Conservation (phyloP, 164 flowering plant genomes). For the Cinnamomum chago region DNA sequence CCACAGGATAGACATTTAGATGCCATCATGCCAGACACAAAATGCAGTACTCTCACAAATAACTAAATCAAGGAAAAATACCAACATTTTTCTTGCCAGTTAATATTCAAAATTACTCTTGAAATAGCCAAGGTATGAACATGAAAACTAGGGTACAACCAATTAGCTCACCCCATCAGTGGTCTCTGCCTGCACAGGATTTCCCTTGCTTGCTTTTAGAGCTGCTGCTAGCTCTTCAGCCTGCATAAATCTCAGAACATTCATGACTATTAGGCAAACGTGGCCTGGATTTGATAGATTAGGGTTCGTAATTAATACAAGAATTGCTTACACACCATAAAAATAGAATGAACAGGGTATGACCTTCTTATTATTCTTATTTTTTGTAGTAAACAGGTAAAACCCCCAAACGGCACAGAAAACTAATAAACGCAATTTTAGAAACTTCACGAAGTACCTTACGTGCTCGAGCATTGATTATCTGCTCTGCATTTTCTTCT, state of each 20-base stretch:
- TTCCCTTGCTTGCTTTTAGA: slow-evolving; percentile 73
- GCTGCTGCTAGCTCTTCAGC: slow-evolving; percentile 93
- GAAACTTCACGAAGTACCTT: slow-evolving; percentile 43
- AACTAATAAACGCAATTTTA: background rate
- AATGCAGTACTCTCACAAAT: background rate
- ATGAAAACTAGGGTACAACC: background rate
- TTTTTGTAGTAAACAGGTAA: background rate
- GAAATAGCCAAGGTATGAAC: background rate
- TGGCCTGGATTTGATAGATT: no score
- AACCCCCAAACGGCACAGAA: background rate
- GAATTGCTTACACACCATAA: no score
- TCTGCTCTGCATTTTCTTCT: slow-evolving; percentile 88
- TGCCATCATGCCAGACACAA: background rate
- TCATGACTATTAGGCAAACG: no score
- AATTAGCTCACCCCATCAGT: slow-evolving; percentile 51
- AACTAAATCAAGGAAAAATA: background rate
- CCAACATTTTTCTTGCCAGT: background rate
- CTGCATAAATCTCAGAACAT: slow-evolving; percentile 23
- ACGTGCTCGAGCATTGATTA: slow-evolving; percentile 73
- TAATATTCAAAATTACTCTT: background rate
- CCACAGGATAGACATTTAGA: background rate
- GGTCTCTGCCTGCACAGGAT: slow-evolving; percentile 36
- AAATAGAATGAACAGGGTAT: no score
- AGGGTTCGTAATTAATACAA: no score
- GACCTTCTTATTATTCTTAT: no score